phyloP scores from a whole-genome alignment of 768 basidiomycete species.

The Tricholoma hemisulphureum region DNA sequence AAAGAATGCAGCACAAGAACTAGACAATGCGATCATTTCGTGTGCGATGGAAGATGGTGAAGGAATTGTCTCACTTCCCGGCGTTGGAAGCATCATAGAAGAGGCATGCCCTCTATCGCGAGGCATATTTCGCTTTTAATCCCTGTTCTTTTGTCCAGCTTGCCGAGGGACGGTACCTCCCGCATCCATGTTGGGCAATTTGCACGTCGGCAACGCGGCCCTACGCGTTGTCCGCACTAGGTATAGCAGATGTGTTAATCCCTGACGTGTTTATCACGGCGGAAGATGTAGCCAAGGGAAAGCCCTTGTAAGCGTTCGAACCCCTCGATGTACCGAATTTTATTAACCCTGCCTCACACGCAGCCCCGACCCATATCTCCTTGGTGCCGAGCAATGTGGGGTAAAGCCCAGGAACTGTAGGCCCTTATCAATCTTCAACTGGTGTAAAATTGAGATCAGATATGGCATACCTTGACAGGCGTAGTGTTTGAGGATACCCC shows the following conservation, averaged over 20 bases:
- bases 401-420: conserved; percentile 62
- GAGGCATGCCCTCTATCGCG: conserved; percentile 39
- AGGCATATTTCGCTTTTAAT: not conserved
- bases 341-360: not conserved
- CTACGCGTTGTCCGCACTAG: conserved; percentile 75
- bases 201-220: conserved; percentile 80
- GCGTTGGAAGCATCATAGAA: conserved; percentile 58
- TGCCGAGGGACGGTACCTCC: conserved; percentile 32
- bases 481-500: conserved; percentile 94
- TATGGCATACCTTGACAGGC: conserved; percentile 37
- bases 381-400: conserved; percentile 72
- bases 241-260: conserved; percentile 59
- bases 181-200: conserved; percentile 79
- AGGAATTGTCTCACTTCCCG: conserved; percentile 73
- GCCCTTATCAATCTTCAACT: conserved; percentile 13
- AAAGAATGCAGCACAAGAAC: conserved; percentile 70
- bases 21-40: conserved; percentile 77
- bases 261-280: conserved; percentile 78
- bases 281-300: conserved; percentile 81
- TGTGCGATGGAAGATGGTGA: conserved; percentile 51
- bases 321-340: conserved; percentile 5
- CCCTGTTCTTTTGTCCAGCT: conserved; percentile 29
- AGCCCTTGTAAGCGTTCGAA: conserved; percentile 57
- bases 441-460: not conserved
- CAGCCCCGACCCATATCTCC: conserved; percentile 88